Conservation (phyloP, 306 rosid species). For the Pueraria montana region DNA sequence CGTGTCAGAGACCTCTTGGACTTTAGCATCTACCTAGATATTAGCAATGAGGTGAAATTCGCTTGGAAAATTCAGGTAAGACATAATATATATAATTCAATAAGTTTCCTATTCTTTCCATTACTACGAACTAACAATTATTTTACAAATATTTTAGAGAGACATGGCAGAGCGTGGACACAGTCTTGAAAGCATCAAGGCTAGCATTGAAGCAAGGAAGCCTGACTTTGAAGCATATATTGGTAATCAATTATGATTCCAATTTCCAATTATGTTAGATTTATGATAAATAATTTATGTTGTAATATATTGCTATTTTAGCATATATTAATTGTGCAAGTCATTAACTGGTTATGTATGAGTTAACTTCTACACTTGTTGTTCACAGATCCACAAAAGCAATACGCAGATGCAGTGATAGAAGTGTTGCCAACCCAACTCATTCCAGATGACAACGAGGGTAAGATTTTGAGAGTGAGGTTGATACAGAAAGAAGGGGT, state of each 20-base stretch:
- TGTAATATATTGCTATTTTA: no score
- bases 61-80: slow-evolving; percentile 99
- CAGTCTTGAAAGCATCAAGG: slow-evolving; percentile 99
- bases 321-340: no score
- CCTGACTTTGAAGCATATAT: slow-evolving; percentile 97
- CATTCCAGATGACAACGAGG: slow-evolving; percentile 93
- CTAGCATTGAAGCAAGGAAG: slow-evolving; percentile 96
- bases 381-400: slow-evolving; percentile 91
- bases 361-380: slow-evolving; percentile 11
- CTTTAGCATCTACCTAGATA: slow-evolving; percentile 97
- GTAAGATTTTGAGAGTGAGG: slow-evolving; percentile 90
- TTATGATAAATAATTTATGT: no score
- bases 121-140: slow-evolving; percentile 28
- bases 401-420: slow-evolving; percentile 96
- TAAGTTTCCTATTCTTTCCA: neutral
- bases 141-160: slow-evolving; percentile 63
- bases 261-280: no score
- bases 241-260: slow-evolving; percentile 61
- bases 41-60: slow-evolving; percentile 97
- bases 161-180: slow-evolving; percentile 99
- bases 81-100: neutral
- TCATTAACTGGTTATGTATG: neutral
- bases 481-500: slow-evolving; percentile 97
- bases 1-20: slow-evolving; percentile 95
- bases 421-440: slow-evolving; percentile 93